Evolutionary conservation across 495 filamentous ascomycete species (phyloP).

Genomic region (Hypoxylon subgilvum): DNA sequence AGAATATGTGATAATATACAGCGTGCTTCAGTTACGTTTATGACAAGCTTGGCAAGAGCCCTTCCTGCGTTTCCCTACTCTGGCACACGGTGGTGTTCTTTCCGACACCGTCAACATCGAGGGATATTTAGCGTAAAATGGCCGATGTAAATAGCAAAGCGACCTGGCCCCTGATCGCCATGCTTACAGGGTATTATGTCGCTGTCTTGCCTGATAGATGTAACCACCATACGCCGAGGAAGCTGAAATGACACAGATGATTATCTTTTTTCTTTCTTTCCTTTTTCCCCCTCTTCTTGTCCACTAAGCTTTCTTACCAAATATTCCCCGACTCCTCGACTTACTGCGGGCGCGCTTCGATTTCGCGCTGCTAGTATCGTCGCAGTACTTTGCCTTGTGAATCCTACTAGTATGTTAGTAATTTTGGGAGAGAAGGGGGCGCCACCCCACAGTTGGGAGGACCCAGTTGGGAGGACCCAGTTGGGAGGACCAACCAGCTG

Average conservation of each 20-base stretch:
- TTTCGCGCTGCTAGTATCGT: slow-evolving; percentile 54
- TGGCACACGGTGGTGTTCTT: too few relatives aligned
- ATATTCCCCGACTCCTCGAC: slow-evolving; percentile 54
- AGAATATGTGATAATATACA: slow-evolving; percentile 26
- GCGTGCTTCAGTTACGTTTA: slow-evolving; percentile 11
- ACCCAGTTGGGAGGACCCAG: neutral
- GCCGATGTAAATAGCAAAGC: slow-evolving; percentile 17
- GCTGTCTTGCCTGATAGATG: slow-evolving; percentile 24
- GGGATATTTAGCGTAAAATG: slow-evolving; percentile 27
- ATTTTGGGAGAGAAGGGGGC: neutral
- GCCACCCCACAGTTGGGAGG: neutral
- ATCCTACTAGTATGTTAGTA: slow-evolving; percentile 66
- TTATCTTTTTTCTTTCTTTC: neutral
- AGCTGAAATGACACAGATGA: slow-evolving; percentile 10
- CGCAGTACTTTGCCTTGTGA: slow-evolving; percentile 88
- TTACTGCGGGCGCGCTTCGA: slow-evolving; percentile 51
- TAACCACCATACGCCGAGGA: slow-evolving; percentile 26
- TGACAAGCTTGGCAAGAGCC: too few relatives aligned
- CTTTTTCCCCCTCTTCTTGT: neutral
- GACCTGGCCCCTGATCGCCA: slow-evolving; percentile 17
- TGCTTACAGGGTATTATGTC: slow-evolving; percentile 17
- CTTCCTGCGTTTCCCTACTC: too few relatives aligned
- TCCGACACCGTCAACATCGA: slow-evolving; percentile 5
- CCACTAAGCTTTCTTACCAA: slow-evolving; percentile 42
- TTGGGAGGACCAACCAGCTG: slow-evolving; percentile 76